Base-by-base conservation (phyloP, 2,329 filamentous ascomycete genomes). In the Didymella arachidicola region DNA sequence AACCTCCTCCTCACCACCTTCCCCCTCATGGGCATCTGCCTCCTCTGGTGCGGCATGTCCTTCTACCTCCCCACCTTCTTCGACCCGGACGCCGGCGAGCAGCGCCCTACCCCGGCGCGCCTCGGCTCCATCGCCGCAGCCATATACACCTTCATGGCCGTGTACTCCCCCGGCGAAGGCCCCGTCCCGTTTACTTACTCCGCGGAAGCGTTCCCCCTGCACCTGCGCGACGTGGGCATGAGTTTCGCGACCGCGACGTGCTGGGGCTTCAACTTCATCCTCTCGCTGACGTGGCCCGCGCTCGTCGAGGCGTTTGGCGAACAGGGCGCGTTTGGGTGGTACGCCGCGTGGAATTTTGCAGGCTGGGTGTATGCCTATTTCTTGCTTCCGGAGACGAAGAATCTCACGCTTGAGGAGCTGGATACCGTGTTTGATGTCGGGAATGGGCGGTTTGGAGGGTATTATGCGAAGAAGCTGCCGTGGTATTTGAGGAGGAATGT, bases 251-350 rank as follows among this genome's bases (percentile, higher is more conserved):
- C 83, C 0, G 82, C 83, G 0, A 85, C 82, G 45, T 84, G 81
- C 25, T 86, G 84, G 83, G 82, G 83, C 56, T 86, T 86, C 77
- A 86, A 86, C 69, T 82, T 81, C 60, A 71, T 83, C 16, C 75
- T 84, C 1, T 79, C 79, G 0, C 79, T 85, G 14, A 84, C 83
- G 1, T 86, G 83, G 82, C 84, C 84, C 0, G 79, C 79, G 0
- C 68, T 86, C 6, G 72, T 78, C 3, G 71, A 72, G 0, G 79
- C 81, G 0, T 85, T 85, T 63, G 81, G 77, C 0, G 74, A 78
- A 0, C 80, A 82, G 22, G 84, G 83, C 2, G 84, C 80, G 0
- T 85, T 86, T 62, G 79, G 79, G 8, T 86, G 83, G 79, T 86
- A 86, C 63, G 84, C 83, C 0, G 81, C 75, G 0, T 82, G 83